Evolutionary conservation across 2,329 filamentous ascomycete genomes (phyloP).

Genomic region (Dothideomycetidae sp.): DNA sequence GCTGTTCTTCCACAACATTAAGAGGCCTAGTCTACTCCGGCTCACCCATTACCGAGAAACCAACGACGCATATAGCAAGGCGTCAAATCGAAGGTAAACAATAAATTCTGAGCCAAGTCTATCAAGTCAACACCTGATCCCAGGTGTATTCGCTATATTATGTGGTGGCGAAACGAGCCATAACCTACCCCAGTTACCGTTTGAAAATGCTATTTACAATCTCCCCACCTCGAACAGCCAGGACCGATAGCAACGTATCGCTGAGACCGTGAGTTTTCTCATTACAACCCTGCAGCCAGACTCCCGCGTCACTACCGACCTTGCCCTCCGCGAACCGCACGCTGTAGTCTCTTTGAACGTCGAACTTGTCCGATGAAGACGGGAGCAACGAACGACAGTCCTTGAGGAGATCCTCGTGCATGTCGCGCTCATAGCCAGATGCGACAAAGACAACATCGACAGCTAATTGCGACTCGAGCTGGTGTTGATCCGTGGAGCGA

Average conservation of each 20-base stretch:
- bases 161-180: no score
- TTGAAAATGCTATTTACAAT: slow-evolving; percentile 26
- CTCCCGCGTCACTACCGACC: slow-evolving; percentile 58
- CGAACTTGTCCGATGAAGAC: slow-evolving; percentile 39
- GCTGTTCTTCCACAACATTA: no score
- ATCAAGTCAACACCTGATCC: no score
- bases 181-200: background rate
- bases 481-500: slow-evolving; percentile 31
- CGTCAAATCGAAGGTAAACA: no score
- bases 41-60: no score
- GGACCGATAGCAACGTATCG: slow-evolving; percentile 24
- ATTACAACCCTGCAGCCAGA: slow-evolving; percentile 91
- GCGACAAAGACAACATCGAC: slow-evolving; percentile 75
- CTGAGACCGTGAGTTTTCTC: slow-evolving; percentile 66
- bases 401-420: slow-evolving; percentile 63
- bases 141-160: no score
- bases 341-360: slow-evolving; percentile 63
- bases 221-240: slow-evolving; percentile 24
- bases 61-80: no score
- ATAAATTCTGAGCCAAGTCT: no score
- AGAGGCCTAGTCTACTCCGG: no score
- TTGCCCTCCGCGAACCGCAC: slow-evolving; percentile 55
- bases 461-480: slow-evolving; percentile 49
- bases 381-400: slow-evolving; percentile 51
- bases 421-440: slow-evolving; percentile 68